A percentile compares a stretch with the other conserved stretches of the same genome.
phyloP scores from a whole-genome alignment of 306 rosid species.

The Rosa persica region DNA sequence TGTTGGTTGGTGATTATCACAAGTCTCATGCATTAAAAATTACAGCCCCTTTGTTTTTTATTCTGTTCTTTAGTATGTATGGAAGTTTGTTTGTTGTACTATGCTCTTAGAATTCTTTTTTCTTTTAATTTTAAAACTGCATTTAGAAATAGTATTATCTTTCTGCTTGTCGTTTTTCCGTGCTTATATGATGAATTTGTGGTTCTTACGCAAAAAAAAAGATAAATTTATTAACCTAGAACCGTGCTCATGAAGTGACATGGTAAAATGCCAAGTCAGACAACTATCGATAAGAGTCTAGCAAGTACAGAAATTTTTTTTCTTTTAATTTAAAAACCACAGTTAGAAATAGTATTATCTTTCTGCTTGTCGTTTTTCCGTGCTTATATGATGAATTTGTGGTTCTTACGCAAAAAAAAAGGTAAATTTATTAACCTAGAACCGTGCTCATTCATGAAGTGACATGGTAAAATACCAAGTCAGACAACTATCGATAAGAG shows the following conservation, averaged over 20 bases:
- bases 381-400: not conserved
- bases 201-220: no score
- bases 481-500: not conserved
- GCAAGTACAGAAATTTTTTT: no score
- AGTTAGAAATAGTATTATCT: not conserved
- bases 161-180: not conserved
- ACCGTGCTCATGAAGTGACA: not conserved
- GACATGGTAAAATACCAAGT: not conserved
- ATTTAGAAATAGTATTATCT: not conserved
- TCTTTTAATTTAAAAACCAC: not conserved
- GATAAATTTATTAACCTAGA: not conserved
- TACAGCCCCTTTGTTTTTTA: not conserved
- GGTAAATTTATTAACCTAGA: not conserved
- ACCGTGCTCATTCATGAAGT: not conserved
- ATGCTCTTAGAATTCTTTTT: not conserved
- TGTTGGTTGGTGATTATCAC: not conserved
- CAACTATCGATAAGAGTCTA: not conserved
- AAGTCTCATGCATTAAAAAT: not conserved
- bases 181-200: not conserved
- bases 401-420: not conserved
- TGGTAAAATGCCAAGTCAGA: not conserved
- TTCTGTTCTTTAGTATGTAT: not conserved
- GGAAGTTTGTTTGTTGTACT: not conserved
- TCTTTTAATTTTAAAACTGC: not conserved
- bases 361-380: not conserved